A percentile compares a stretch with the other conserved stretches of the same genome.
Conservation (phyloP, 805 yeast genomes). For the Lipomyces yamadae region DNA sequence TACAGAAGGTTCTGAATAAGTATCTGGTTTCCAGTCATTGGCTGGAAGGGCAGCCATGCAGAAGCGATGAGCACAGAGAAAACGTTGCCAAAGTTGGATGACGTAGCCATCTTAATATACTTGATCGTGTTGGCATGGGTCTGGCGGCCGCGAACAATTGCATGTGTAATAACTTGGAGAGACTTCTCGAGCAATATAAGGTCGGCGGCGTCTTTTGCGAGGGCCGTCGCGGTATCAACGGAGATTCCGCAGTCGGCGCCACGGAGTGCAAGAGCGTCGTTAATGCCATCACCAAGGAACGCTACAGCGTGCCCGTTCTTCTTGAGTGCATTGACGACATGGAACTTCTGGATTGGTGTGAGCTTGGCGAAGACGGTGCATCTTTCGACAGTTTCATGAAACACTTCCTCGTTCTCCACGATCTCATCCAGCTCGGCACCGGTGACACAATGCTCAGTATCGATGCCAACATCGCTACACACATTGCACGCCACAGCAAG, state of each 20-base stretch:
- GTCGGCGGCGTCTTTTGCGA: conserved; percentile 60
- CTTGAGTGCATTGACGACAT: conserved; percentile 54
- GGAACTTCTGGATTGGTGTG: conserved; percentile 58
- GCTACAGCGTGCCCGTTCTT: conserved; percentile 52
- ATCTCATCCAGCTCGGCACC: conserved; percentile 55
- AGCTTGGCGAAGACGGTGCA: conserved; percentile 38
- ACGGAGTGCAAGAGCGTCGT: conserved; percentile 59
- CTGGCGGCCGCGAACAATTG: conserved; percentile 57
- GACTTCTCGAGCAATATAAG: conserved; percentile 56
- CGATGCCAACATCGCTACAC: conserved; percentile 36
- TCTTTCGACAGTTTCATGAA: conserved; percentile 64
- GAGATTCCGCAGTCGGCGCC: conserved; percentile 61
- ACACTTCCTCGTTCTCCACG: conserved; percentile 71
- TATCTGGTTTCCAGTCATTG: conserved; percentile 38
- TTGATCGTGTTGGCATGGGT: conserved; percentile 48
- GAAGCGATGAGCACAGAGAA: conserved; percentile 55
- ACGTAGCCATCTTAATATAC: conserved; percentile 50
- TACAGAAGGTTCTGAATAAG: conserved; percentile 35
- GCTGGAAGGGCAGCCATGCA: conserved; percentile 39
- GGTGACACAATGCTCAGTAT: conserved; percentile 29
- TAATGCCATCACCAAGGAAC: conserved; percentile 61
- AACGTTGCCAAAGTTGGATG: conserved; percentile 57
- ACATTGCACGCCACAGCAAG: conserved; percentile 38
- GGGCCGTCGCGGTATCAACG: conserved; percentile 61
- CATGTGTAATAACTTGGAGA: conserved; percentile 56